Conservation (phyloP, 2,329 filamentous ascomycete genomes). For the Passalora sequoiae region DNA sequence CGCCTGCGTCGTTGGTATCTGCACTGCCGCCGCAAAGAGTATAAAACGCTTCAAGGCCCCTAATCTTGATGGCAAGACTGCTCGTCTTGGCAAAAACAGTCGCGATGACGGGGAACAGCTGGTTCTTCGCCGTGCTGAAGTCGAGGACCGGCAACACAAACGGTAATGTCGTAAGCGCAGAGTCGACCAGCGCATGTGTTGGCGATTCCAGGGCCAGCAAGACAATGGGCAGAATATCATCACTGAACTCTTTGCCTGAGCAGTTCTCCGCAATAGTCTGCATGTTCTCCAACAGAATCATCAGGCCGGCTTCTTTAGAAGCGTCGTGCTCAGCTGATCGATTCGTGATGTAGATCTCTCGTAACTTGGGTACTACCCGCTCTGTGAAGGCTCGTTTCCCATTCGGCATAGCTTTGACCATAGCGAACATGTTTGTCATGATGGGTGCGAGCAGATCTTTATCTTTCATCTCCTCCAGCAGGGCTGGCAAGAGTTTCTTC, state of each 20-base stretch:
- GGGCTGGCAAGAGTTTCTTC: conserved; percentile 82
- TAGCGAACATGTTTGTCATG: conserved; percentile 87
- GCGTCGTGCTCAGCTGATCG: conserved; percentile 66
- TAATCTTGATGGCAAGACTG: conserved; percentile 89
- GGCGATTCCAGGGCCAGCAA: conserved; percentile 78
- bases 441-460: conserved; percentile 78
- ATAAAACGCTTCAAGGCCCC: conserved; percentile 82
- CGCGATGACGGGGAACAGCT: conserved; percentile 88
- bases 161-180: conserved; percentile 71
- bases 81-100: conserved; percentile 87
- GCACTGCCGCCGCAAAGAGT: conserved; percentile 75
- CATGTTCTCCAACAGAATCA: conserved; percentile 85
- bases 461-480: conserved; percentile 92
- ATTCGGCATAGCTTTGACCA: conserved; percentile 71
- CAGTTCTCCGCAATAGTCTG: conserved; percentile 71
- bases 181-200: conserved; percentile 84
- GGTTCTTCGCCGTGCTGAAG: conserved; percentile 94
- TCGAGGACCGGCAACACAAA: conserved; percentile 82
- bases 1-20: conserved; percentile 35
- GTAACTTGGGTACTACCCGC: conserved; percentile 75
- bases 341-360: conserved; percentile 70
- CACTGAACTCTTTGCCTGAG: conserved; percentile 88
- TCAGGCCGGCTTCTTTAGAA: conserved; percentile 79
- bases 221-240: conserved; percentile 85
- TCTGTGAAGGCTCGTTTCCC: conserved; percentile 76